Evolutionary conservation across 2,329 filamentous ascomycete species (phyloP).

Genomic region (Apiospora marii): DNA sequence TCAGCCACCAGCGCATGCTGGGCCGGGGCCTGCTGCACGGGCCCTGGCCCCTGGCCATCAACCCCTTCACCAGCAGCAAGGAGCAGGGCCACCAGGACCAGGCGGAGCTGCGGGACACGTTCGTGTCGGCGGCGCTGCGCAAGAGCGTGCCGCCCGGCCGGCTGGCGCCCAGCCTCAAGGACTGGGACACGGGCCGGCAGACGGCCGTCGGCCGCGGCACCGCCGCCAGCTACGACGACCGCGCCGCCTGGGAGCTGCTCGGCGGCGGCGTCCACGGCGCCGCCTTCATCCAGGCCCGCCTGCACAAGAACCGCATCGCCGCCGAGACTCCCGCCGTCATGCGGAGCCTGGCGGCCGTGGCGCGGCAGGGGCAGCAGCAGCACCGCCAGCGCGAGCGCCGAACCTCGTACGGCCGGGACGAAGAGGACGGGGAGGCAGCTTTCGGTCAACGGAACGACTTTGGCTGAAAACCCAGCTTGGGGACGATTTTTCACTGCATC

Average conservation of each 20-base stretch:
- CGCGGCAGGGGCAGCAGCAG: not conserved
- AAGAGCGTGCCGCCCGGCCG: slow-evolving; percentile 36
- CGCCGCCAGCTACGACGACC: slow-evolving; percentile 34
- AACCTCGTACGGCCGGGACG: not conserved
- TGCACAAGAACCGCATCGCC: slow-evolving; percentile 14
- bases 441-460: not conserved
- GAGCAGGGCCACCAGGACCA: slow-evolving; percentile 23
- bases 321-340: slow-evolving; percentile 26
- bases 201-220: slow-evolving; percentile 32
- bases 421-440: not conserved
- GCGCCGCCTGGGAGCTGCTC: slow-evolving; percentile 31
- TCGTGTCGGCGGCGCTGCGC: slow-evolving; percentile 37
- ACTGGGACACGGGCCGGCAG: slow-evolving; percentile 44
- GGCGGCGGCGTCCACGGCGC: not conserved
- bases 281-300: slow-evolving; percentile 19
- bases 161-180: slow-evolving; percentile 40
- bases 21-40: slow-evolving; percentile 39
- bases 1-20: slow-evolving; percentile 37
- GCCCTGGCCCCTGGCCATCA: slow-evolving; percentile 37
- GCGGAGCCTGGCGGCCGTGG: slow-evolving; percentile 23
- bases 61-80: not conserved
- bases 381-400: not conserved
- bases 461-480: not conserved
- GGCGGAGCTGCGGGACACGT: slow-evolving; percentile 33
- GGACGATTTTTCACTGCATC: not conserved